These are phyloP conservation scores for Rhododendron henanense DNA, from an alignment of 148 eudicot species.

Conservation along the genomic window DNA sequence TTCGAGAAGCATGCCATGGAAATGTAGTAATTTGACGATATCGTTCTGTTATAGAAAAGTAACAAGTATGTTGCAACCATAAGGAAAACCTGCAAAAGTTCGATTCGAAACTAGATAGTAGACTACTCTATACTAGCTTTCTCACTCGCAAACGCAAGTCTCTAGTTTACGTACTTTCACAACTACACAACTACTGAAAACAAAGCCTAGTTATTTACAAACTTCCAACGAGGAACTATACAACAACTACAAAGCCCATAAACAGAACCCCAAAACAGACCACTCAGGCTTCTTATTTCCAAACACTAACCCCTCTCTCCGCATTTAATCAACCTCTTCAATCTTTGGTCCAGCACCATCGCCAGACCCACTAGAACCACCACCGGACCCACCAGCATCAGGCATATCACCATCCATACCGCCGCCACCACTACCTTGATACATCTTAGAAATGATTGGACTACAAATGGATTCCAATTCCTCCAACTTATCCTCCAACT, in stretches of 20 bases:
- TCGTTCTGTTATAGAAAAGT: no score
- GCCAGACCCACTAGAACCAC: constrained; percentile 2
- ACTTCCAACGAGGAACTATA: neutral
- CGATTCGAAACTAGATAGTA: neutral
- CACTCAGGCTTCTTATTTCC: neutral
- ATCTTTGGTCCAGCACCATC: constrained; percentile 29
- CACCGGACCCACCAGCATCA: constrained; percentile 10
- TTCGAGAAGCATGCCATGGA: no score
- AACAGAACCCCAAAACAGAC: neutral
- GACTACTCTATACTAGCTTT: neutral
- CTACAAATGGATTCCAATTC: constrained; percentile 26
- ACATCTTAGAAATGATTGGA: constrained; percentile 27
- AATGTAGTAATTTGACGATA: no score
- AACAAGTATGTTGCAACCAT: neutral
- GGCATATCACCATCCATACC: constrained; percentile 16
- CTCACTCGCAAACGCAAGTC: neutral
- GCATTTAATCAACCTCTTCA: constrained; percentile 25
- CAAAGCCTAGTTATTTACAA: neutral
- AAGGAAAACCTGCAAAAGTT: neutral
- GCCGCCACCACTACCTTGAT: constrained; percentile 14
- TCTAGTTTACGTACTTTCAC: neutral
- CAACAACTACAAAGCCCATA: neutral
- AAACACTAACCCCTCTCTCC: neutral
- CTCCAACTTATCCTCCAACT: constrained; percentile 24
- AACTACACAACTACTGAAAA: neutral